Evolutionary conservation across 2,329 filamentous ascomycete species (phyloP).

Genomic region (Nothopassalora personata): DNA sequence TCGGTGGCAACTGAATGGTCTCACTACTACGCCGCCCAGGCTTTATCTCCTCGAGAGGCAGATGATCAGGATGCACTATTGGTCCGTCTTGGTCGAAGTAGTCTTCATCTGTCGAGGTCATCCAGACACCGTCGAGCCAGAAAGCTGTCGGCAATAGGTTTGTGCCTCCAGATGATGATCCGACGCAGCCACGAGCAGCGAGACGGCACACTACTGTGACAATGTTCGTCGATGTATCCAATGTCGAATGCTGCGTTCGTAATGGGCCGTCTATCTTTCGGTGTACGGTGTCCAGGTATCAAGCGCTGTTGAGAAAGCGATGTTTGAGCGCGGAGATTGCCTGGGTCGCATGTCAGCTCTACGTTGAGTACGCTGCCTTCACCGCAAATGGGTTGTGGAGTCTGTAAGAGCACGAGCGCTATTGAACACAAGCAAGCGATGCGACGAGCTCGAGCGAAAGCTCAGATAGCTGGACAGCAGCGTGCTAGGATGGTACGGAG

Average conservation of each 20-base stretch:
- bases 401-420: background rate
- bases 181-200: background rate
- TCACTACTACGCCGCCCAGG: background rate
- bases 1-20: background rate
- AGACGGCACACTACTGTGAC: background rate
- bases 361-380: background rate
- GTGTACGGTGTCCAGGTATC: background rate
- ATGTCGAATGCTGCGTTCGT: background rate
- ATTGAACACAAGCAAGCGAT: background rate
- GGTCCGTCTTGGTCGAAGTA: slow-evolving; percentile 6
- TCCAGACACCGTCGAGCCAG: background rate
- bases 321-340: background rate
- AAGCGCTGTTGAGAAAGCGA: background rate
- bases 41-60: background rate
- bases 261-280: background rate
- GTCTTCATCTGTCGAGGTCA: background rate
- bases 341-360: slow-evolving; percentile 1
- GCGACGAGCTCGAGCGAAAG: background rate
- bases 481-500: background rate
- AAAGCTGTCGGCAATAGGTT: background rate
- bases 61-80: background rate
- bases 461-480: background rate
- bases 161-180: background rate
- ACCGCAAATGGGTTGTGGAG: background rate
- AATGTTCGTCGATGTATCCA: background rate